Base-by-base conservation (phyloP, 108 stramenopile genomes). In the Pseudonitzschia delicatissima region DNA sequence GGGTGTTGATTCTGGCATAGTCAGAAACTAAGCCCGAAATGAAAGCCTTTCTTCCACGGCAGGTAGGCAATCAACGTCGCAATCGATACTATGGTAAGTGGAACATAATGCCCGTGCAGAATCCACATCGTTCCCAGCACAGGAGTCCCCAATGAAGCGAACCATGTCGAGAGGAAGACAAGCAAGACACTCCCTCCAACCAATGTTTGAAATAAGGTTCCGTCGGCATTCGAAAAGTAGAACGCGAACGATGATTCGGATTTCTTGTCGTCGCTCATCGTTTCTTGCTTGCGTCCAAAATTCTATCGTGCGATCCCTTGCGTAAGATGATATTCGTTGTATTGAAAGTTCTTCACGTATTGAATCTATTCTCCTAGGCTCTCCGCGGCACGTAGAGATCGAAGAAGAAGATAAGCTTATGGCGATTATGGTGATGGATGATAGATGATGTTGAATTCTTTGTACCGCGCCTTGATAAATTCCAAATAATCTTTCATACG, bases 31-130 rank as follows among this genome's bases (percentile, higher is more conserved):
- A 33, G n/a, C 40, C 9, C 28, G 32, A 48, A 2, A 77, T 71
- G 50, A 18, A 42, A 36, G 28, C 73, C 65, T 13, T 74, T 53
- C 29, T 68, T 51, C 84, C 84, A 85, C 8, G 84, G 84, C 25
- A 78, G 44, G 51, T 82, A 82, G 3, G 84, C 72, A 32, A 72
- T 23, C 7, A 75, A 42, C 20, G 79, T 66, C 55, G 77, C 20
- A 6, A 68, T 13, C 15, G 70, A 17, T 33, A 85, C 73, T 44
- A 57, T 18, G 21, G 23, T n/a, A 17, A 40, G 20, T 0, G 60
- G 23, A 6, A 23, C 17, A n/a, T 26, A 37, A 36, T 42, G 8
- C 2, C 23, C 21, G 32, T 36, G 17, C 32, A 23, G 23, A 33
- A 36, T 5, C 60, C 36, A 61, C 17, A 33, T n/a, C 32, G 31